Conservation (phyloP, 2,329 filamentous ascomycete species). For the Penicillium hesseltinei region DNA sequence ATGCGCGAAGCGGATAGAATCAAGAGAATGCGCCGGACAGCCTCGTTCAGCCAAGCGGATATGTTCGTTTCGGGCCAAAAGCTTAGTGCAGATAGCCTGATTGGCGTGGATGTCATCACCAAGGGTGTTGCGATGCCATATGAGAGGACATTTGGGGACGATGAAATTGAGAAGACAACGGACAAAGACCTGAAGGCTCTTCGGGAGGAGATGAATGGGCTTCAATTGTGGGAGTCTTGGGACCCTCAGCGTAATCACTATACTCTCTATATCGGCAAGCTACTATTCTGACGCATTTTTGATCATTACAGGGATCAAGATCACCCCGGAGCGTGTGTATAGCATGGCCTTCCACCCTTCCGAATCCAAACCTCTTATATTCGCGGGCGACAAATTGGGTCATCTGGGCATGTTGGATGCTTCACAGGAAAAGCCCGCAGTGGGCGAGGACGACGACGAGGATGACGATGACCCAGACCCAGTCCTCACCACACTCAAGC, state of each 20-base stretch:
- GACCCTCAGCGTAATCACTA: constrained; percentile 66
- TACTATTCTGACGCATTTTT: neutral
- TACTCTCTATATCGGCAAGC: too few relatives aligned
- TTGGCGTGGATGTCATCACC: constrained; percentile 58
- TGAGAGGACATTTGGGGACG: constrained; percentile 78
- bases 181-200: constrained; percentile 72
- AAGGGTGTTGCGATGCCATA: constrained; percentile 73
- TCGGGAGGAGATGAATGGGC: constrained; percentile 70
- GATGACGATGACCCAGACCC: constrained; percentile 67
- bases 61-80: constrained; percentile 77
- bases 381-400: constrained; percentile 92
- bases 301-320: constrained; percentile 69
- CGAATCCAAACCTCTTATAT: constrained; percentile 78
- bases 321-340: constrained; percentile 85
- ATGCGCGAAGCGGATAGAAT: constrained; percentile 57
- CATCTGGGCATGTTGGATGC: constrained; percentile 89
- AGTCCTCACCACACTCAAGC: constrained; percentile 83
- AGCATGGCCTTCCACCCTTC: constrained; percentile 85
- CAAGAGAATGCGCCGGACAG: constrained; percentile 64
- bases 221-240: constrained; percentile 81
- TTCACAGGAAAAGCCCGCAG: constrained; percentile 46
- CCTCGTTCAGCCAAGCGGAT: constrained; percentile 69
- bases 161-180: constrained; percentile 75
- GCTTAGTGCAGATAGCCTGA: constrained; percentile 64
- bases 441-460: constrained; percentile 65